Base-by-base conservation (phyloP, 352 stramenopile genomes). In the Pythium aquatile region DNA sequence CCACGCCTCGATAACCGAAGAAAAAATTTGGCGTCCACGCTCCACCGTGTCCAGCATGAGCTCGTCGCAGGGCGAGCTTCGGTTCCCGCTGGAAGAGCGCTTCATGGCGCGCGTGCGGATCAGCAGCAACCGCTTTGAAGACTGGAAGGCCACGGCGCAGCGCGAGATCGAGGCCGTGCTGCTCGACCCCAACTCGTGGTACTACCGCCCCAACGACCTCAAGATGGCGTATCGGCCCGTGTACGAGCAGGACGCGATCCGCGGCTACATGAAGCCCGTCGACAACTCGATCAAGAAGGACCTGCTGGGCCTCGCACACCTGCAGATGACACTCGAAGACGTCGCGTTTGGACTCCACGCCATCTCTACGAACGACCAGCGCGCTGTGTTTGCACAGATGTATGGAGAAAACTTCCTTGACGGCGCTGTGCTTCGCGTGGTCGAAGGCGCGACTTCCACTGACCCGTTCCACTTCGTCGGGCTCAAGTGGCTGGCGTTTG, bases 191-290 rank as follows among this genome's bases (percentile, higher is more conserved):
- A 57, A 47, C 35, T 74, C 68, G n/a, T 74, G 68, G 68, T 74
- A 74, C 63, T 69, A 70, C 46, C 62, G 63, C 32, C 59, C 63
- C 5, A 68, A 65, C 37, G 62, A 70, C 51, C 58, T 74, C 58
- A 70, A 70, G 63, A 29, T 64, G 16, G 55, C 49, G 35, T 70
- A 70, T 49, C 52, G 59, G 3, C 54, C 48, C 6, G 57, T 70
- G 47, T 74, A 74, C 49, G 68, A 74, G 28, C 67, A 74, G 53
- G 63, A 74, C 46, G 68, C 62, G 37, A 74, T 74, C 59, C 62
- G 63, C 2, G 68, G 68, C 39, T 70, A 59, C 33, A 32, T 62
- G 13, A 64, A 54, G 26, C 5, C 44, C 20, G 26, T 61, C 24
- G 51, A 63, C 53, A 59, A 63, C 61, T 60, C 61, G 35, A 20